These are phyloP conservation scores for Pulveroboletus frians DNA, from an alignment of 768 basidiomycete species.

Conservation along the genomic window DNA sequence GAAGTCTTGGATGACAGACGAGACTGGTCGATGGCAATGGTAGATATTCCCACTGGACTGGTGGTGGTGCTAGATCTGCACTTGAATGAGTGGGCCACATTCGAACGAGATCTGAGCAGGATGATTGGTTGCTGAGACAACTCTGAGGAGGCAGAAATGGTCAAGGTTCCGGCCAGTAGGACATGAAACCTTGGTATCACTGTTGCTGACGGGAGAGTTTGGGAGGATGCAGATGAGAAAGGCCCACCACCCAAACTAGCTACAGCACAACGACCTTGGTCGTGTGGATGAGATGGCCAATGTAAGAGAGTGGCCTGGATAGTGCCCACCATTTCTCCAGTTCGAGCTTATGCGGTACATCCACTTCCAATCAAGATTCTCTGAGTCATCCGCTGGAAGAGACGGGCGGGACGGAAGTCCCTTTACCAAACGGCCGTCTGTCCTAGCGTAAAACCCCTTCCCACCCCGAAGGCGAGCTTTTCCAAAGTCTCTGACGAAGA, in stretches of 20 bases:
- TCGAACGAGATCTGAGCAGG: conserved; percentile 18
- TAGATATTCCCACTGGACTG: conserved; percentile 44
- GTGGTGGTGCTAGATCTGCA: conserved; percentile 37
- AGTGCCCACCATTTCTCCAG: conserved; percentile 65
- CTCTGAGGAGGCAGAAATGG: conserved; percentile 50
- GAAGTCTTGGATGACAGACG: conserved; percentile 39
- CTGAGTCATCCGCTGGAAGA: conserved; percentile 24
- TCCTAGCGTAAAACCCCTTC: conserved; percentile 52
- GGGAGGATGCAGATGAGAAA: conserved; percentile 1
- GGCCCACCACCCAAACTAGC: conserved; percentile 27
- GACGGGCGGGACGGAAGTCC: conserved; percentile 51
- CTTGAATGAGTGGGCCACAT: conserved; percentile 36
- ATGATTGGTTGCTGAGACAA: conserved; percentile 20
- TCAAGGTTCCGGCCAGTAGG: conserved; percentile 55
- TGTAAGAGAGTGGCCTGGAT: conserved; percentile 7
- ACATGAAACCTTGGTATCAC: conserved; percentile 34
- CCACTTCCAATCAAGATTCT: conserved; percentile 66
- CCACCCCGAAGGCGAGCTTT: conserved; percentile 63
- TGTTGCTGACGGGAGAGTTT: background rate
- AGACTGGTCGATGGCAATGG: conserved; percentile 73
- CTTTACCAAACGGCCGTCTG: conserved; percentile 55
- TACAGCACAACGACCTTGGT: conserved; percentile 60
- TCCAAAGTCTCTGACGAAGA: conserved; percentile 63
- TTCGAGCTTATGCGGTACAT: conserved; percentile 84
- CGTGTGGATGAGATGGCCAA: conserved; percentile 18